Base-by-base conservation (phyloP, 345 rosid species). In the Camelina hispida region DNA sequence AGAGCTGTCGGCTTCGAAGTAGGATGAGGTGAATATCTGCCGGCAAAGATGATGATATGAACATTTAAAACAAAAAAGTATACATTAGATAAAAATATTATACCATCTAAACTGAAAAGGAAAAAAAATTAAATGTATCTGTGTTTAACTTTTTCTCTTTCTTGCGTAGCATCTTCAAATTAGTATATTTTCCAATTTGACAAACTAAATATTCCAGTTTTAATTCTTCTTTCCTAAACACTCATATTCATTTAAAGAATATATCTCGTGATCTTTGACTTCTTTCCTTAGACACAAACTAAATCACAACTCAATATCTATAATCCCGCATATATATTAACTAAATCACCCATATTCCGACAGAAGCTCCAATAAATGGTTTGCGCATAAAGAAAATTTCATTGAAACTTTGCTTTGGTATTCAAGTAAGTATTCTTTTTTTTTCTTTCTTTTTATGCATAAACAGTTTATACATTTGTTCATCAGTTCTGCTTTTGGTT, bases 141-240 rank as follows among this genome's bases (percentile, higher is more conserved):
- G 30, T 72, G 60, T 60, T 71, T 34, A 69, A 47, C 35, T n/a
- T 50, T 20, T 62, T 42, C 12, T 11, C 52, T 52, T 52, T 17
- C 62, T 62, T 61, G 53, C 37, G 9, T 37, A 17, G 18, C 6
- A 13, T 30, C 17, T 14, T 38, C 30, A 12, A 63, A 3, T 63
- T 53, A 73, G 71, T 77, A 55, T 6, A 77, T 10, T 17, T 69
- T 69, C 80, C 80, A 55, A 37, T 69, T 76, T 55, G 58, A 43
- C 5, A 44, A 43, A 55, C 71, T 13, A 76, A 46, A 69, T 76
- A 76, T 76, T 54, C 75, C 80, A 55, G 25, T 34, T 63, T 11
- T 4, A n/a, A 35, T 51, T 6, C 5, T 43, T 61, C 9, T 69
- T 77, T 70, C 80, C 80, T 25, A 63, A 77, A 47, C 2, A 10